These are phyloP conservation scores for Rhodotorula sp. DNA, from an alignment of 1,284 basidiomycete genomes.

Conservation along the genomic window DNA sequence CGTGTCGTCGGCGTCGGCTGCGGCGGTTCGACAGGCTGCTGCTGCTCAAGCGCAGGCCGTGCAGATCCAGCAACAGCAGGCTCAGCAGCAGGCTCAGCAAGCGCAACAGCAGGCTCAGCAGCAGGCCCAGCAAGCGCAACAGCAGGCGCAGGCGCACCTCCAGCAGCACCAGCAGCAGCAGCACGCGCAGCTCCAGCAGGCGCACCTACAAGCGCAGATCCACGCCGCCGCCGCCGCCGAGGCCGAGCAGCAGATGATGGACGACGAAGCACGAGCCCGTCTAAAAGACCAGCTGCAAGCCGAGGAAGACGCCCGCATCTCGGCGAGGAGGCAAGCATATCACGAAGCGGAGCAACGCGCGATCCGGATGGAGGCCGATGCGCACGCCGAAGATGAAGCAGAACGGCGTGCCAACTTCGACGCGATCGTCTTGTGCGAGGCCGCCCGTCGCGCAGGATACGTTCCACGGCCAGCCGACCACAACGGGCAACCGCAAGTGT, in stretches of 20 bases:
- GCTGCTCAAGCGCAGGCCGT: constrained; percentile 11
- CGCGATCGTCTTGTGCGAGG: constrained; percentile 13
- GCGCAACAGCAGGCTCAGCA: constrained; percentile 17
- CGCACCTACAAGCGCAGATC: constrained; percentile 21
- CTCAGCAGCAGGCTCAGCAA: constrained; percentile 20
- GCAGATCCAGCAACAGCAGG: constrained; percentile 10
- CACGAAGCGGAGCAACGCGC: constrained; percentile 18
- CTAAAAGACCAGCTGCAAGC: constrained; percentile 19
- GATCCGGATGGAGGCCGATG: constrained; percentile 16
- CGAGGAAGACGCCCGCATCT: constrained; percentile 23
- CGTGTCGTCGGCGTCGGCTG: constrained; percentile 14
- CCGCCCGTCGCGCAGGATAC: no score
- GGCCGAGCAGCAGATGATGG: not conserved
- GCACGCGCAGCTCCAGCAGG: constrained; percentile 20
- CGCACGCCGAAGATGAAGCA: not conserved
- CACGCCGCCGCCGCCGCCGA: constrained; percentile 7
- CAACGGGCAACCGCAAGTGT: no score
- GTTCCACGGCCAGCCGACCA: no score
- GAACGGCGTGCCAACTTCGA: constrained; percentile 10
- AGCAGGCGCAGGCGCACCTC: constrained; percentile 1
- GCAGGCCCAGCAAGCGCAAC: constrained; percentile 3
- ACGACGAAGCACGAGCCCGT: constrained; percentile 12
- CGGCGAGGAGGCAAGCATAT: constrained; percentile 14
- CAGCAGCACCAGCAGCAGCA: not conserved
- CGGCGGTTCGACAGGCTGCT: constrained; percentile 20